Conservation (phyloP, 106 monocot genomes). For the Vanilla planifolia region DNA sequence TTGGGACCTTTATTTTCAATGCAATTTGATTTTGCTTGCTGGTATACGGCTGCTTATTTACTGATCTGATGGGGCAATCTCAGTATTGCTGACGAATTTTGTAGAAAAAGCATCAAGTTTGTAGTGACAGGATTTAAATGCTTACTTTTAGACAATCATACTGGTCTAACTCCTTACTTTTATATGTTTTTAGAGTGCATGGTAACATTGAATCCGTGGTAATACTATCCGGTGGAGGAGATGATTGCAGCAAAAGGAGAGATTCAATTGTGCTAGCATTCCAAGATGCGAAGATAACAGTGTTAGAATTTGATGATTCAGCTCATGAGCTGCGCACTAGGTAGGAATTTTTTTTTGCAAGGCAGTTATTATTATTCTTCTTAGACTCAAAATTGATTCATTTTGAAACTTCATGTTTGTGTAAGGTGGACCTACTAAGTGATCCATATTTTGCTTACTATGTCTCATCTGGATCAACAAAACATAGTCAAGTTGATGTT, state of each 20-base stretch:
- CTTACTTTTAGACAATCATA: neutral
- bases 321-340: conserved; percentile 62
- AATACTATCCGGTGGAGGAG: conserved; percentile 55
- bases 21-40: neutral
- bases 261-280: conserved; percentile 80
- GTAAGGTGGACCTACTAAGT: neutral
- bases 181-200: conserved; percentile 59
- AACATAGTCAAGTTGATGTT: no score
- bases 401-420: neutral
- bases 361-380: neutral
- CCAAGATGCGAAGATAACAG: conserved; percentile 78
- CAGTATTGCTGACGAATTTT: neutral
- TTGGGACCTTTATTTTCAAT: no score
- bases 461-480: no score
- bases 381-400: neutral
- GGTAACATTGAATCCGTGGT: conserved; percentile 82
- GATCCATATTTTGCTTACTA: no score
- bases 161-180: neutral
- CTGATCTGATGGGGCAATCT: neutral
- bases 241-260: conserved; percentile 61
- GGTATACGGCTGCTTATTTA: neutral
- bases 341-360: conserved; percentile 27
- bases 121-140: neutral
- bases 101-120: neutral
- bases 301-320: conserved; percentile 80